These are phyloP conservation scores for Penicillium nucicola DNA, from an alignment of 495 filamentous ascomycete species.

Conservation along the genomic window DNA sequence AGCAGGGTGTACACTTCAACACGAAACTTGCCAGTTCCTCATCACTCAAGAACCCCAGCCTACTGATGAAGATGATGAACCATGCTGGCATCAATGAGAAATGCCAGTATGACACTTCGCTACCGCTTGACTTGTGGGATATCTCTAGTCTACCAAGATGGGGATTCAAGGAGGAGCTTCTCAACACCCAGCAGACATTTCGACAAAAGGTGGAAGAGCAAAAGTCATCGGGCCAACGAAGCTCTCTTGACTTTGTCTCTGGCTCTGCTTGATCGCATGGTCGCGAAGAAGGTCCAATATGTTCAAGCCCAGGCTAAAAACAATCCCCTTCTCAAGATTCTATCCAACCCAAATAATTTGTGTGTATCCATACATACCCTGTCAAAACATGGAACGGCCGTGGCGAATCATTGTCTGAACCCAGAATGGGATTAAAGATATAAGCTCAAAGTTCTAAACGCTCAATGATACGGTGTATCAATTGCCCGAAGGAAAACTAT, in stretches of 20 bases:
- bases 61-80: conserved; percentile 73
- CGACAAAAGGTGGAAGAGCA: conserved; percentile 58
- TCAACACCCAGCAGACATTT: conserved; percentile 59
- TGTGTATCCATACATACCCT: too few relatives aligned
- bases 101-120: conserved; percentile 72
- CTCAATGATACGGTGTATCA: neutral
- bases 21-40: conserved; percentile 66
- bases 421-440: neutral
- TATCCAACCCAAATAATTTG: too few relatives aligned
- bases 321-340: too few relatives aligned
- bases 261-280: conserved; percentile 14
- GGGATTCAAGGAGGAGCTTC: conserved; percentile 72
- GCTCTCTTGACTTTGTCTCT: conserved; percentile 75
- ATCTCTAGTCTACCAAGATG: conserved; percentile 60
- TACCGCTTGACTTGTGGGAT: conserved; percentile 67
- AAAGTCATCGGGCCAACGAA: conserved; percentile 50
- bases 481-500: neutral
- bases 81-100: conserved; percentile 70
- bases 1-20: conserved; percentile 88
- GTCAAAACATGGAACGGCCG: too few relatives aligned
- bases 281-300: too few relatives aligned
- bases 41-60: conserved; percentile 75
- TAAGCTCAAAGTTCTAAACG: neutral
- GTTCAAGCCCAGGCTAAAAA: too few relatives aligned
- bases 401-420: neutral